A percentile compares a stretch with the other conserved stretches of the same genome.
phyloP scores from a whole-genome alignment of 2,329 filamentous ascomycete species.

The Xylariaceae sp. region DNA sequence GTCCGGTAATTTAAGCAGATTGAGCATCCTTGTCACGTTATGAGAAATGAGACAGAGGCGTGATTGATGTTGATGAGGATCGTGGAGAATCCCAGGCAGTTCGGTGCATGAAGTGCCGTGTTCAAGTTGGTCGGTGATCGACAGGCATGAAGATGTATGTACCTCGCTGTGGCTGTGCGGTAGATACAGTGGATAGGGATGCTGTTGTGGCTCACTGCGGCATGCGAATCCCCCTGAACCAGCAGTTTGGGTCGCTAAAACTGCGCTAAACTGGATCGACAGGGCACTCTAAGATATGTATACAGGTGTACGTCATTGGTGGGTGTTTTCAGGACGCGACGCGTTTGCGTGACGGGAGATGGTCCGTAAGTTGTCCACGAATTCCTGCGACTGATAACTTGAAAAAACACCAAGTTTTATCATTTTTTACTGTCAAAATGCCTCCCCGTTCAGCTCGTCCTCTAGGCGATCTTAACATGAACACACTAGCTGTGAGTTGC shows the following conservation, averaged over 20 bases:
- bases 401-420: background rate
- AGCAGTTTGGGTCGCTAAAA: background rate
- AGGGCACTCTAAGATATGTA: too few relatives aligned
- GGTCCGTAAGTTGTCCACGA: too few relatives aligned
- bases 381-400: too few relatives aligned
- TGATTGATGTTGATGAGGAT: conserved; percentile 9
- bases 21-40: background rate
- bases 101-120: conserved; percentile 10
- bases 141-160: background rate
- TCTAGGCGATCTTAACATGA: background rate
- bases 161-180: too few relatives aligned
- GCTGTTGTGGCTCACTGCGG: background rate
- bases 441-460: background rate
- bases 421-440: background rate
- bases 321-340: background rate
- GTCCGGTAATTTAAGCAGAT: conserved; percentile 5
- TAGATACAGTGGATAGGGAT: too few relatives aligned
- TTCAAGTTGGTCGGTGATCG: conserved; percentile 9
- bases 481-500: background rate
- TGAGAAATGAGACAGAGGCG: background rate
- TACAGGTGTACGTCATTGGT: background rate
- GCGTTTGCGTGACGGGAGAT: background rate
- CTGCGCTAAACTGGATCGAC: background rate
- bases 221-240: background rate
- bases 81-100: conserved; percentile 5